Conservation (phyloP, 768 basidiomycete species). For the Lactarius vividus region DNA sequence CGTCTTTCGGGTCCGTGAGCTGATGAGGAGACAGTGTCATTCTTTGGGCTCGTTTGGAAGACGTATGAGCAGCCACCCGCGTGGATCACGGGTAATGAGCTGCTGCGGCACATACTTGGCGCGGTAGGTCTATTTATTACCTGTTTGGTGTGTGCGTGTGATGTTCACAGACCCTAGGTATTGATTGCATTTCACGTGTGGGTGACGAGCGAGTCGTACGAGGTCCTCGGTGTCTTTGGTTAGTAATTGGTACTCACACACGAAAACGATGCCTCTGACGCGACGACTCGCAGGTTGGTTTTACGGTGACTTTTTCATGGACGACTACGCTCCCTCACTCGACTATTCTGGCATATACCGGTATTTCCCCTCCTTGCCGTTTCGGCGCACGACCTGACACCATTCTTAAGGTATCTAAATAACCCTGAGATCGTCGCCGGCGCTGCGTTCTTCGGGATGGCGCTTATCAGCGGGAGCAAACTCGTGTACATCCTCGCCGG, state of each 20-base stretch:
- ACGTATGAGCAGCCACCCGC: slow-evolving; percentile 78
- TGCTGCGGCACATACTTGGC: slow-evolving; percentile 87
- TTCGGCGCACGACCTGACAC: not conserved
- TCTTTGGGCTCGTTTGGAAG: slow-evolving; percentile 83
- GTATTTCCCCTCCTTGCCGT: slow-evolving; percentile 37
- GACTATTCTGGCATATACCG: slow-evolving; percentile 98
- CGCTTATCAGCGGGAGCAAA: slow-evolving; percentile 88
- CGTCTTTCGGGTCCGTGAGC: not conserved
- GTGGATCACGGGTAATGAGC: slow-evolving; percentile 85
- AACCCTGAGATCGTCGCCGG: slow-evolving; percentile 97
- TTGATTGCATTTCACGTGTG: slow-evolving; percentile 87
- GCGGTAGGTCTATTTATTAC: slow-evolving; percentile 49
- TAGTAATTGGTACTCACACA: slow-evolving; percentile 24
- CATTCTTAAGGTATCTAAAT: slow-evolving; percentile 67
- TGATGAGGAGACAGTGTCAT: slow-evolving; percentile 58
- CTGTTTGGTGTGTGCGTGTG: slow-evolving; percentile 3
- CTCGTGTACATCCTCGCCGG: slow-evolving; percentile 85
- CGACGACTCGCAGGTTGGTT: slow-evolving; percentile 74
- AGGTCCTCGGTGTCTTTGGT: slow-evolving; percentile 94
- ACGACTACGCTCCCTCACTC: slow-evolving; percentile 84
- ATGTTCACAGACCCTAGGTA: slow-evolving; percentile 44
- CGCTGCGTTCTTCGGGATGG: slow-evolving; percentile 91
- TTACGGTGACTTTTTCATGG: slow-evolving; percentile 96
- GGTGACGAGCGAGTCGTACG: slow-evolving; percentile 86
- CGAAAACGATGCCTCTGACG: not conserved